Evolutionary conservation across 2,329 filamentous ascomycete genomes (phyloP).

Genomic region (Alternaria brassicicola): DNA sequence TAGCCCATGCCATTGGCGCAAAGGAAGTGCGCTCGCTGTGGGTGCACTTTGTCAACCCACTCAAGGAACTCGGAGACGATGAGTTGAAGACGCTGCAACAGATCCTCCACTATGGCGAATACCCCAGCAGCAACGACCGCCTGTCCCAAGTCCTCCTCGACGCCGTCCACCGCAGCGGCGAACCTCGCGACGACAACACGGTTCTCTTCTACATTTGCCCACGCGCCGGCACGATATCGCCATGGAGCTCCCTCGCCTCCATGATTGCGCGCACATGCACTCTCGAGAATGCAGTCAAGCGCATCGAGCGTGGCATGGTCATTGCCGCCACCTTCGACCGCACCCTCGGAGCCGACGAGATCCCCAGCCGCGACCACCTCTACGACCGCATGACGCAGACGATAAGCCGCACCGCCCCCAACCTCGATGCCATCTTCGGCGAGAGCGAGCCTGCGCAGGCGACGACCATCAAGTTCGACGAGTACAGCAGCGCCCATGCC

Average conservation of each 20-base stretch:
- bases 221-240: slow-evolving; percentile 81
- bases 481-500: slow-evolving; percentile 68
- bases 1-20: slow-evolving; percentile 55
- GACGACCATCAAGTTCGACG: slow-evolving; percentile 73
- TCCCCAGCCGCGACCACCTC: slow-evolving; percentile 71
- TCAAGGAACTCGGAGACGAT: slow-evolving; percentile 47
- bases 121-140: slow-evolving; percentile 54
- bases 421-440: slow-evolving; percentile 78
- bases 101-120: slow-evolving; percentile 65
- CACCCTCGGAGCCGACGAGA: slow-evolving; percentile 56
- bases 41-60: slow-evolving; percentile 58
- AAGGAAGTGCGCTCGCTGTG: slow-evolving; percentile 57
- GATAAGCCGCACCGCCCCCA: slow-evolving; percentile 70
- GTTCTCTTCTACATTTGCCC: slow-evolving; percentile 76
- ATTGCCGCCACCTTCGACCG: slow-evolving; percentile 70
- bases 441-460: slow-evolving; percentile 70
- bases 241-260: slow-evolving; percentile 97
- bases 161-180: slow-evolving; percentile 56
- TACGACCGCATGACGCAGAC: slow-evolving; percentile 97
- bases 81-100: slow-evolving; percentile 62
- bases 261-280: slow-evolving; percentile 93
- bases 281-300: slow-evolving; percentile 70
- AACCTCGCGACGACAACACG: slow-evolving; percentile 58
- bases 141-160: slow-evolving; percentile 55
- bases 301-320: slow-evolving; percentile 86